phyloP scores from a whole-genome alignment of 306 rosid species.

The Spatholobus suberectus region DNA sequence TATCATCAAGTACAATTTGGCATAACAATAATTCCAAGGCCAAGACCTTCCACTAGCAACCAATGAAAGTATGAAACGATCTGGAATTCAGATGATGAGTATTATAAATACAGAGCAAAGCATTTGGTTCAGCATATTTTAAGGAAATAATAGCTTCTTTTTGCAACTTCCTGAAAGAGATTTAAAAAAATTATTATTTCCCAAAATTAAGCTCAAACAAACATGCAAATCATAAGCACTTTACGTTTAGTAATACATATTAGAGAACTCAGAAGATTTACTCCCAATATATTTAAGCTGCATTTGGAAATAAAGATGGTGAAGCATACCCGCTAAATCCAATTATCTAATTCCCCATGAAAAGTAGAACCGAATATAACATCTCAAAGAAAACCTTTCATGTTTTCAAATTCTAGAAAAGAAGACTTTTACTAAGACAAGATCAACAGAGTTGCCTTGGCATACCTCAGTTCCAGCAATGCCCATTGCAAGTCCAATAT shows the following conservation, averaged over 20 bases:
- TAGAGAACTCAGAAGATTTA: slow-evolving; percentile 14
- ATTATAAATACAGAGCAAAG: slow-evolving; percentile 19
- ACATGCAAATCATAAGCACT: background rate
- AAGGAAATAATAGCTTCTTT: background rate
- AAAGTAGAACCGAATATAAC: slow-evolving; percentile 13
- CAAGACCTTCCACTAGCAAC: slow-evolving; percentile 32
- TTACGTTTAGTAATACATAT: slow-evolving; percentile 12
- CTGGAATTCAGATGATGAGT: background rate
- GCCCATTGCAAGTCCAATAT: slow-evolving; percentile 99
- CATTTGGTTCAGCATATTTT: background rate
- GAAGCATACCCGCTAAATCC: background rate
- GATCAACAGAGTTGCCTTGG: background rate
- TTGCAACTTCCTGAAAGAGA: background rate
- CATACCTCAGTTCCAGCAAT: slow-evolving; percentile 97
- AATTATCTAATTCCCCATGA: background rate
- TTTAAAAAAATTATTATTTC: background rate
- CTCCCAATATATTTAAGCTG: slow-evolving; percentile 22
- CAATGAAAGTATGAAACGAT: background rate
- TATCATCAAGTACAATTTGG: background rate
- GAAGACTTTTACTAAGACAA: slow-evolving; percentile 3
- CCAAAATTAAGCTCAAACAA: background rate
- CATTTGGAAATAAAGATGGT: slow-evolving; percentile 32
- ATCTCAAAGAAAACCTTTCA: background rate
- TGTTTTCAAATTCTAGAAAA: slow-evolving; percentile 22
- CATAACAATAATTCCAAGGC: slow-evolving; percentile 18